Percentiles rank a stretch among this genome's conserved stretches.
Evolutionary conservation across 805 yeast genomes (phyloP).

Genomic region (Kurtzmaniella fragi): DNA sequence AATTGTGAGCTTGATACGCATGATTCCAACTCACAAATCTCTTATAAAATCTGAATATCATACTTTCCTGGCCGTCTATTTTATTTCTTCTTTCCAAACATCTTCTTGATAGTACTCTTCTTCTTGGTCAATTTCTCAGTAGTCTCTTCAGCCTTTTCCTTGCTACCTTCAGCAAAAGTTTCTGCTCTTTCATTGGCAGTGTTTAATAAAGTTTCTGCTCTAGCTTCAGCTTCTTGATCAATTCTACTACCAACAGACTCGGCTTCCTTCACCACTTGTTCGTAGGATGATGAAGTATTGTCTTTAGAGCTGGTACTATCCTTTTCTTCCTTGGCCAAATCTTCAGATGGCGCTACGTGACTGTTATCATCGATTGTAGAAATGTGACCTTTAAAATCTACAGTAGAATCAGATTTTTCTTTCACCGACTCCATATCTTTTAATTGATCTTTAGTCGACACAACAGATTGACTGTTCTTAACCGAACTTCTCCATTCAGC

Average conservation of each 20-base stretch:
- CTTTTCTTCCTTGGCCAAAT: background rate
- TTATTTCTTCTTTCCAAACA: conserved; percentile 14
- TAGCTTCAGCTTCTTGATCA: background rate
- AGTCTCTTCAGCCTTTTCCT: conserved; percentile 3
- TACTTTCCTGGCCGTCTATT: background rate
- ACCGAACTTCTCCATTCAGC: background rate
- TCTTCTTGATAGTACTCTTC: conserved; percentile 15
- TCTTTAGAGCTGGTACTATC: background rate
- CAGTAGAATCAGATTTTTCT: conserved; percentile 12
- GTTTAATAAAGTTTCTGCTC: background rate
- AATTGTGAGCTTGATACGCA: no score
- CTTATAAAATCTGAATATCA: background rate
- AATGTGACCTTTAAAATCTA: conserved; percentile 3
- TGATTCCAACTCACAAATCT: no score
- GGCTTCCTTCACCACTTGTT: background rate
- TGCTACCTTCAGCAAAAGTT: conserved; percentile 1
- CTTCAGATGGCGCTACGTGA: background rate
- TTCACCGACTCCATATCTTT: conserved; percentile 11
- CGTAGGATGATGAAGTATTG: background rate
- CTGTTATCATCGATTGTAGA: conserved; percentile 35
- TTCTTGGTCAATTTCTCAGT: conserved; percentile 9
- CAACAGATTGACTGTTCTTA: no score
- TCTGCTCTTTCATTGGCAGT: conserved; percentile 1
- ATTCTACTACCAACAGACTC: conserved; percentile 1
- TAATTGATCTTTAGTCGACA: no score